Evolutionary conservation across 352 stramenopile genomes (phyloP).

Genomic region (Phytophthora tubulina): DNA sequence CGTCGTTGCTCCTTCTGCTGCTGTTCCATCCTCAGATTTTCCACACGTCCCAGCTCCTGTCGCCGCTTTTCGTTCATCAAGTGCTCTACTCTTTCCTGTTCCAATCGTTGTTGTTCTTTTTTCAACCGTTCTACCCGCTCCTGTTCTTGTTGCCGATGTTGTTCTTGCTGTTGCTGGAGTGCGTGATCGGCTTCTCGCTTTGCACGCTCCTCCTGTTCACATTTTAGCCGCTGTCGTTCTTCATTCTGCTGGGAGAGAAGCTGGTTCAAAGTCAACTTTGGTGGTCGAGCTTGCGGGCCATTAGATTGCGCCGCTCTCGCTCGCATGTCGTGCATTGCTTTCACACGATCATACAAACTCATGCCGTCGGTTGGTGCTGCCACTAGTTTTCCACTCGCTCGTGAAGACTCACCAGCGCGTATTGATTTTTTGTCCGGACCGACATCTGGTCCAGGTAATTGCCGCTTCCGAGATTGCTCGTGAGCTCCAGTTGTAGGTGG

Average conservation of each 20-base stretch:
- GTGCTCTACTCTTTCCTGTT: conserved; percentile 8
- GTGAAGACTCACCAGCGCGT: conserved; percentile 6
- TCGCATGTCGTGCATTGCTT: conserved; percentile 54
- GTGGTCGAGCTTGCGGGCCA: conserved; percentile 13
- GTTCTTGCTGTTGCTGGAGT: conserved; percentile 18
- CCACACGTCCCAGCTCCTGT: conserved; percentile 3
- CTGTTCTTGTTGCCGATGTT: conserved; percentile 24
- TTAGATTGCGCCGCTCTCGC: conserved; percentile 23
- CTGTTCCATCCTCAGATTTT: conserved; percentile 13
- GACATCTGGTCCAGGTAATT: conserved; percentile 33
- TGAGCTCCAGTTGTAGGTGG: conserved; percentile 6
- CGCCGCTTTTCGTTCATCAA: conserved; percentile 11
- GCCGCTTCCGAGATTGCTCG: conserved; percentile 42
- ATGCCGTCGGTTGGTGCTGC: conserved; percentile 33
- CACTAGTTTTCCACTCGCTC: conserved; percentile 5
- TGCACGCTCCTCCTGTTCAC: conserved; percentile 9
- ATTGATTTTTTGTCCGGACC: conserved; percentile 28
- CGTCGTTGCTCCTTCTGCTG: conserved; percentile 13
- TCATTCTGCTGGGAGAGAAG: conserved; percentile 26
- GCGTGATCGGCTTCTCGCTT: conserved; percentile 15
- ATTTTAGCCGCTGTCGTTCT: not conserved
- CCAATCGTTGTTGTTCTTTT: conserved; percentile 25
- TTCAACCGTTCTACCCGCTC: conserved; percentile 14
- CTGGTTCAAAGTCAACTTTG: conserved; percentile 28
- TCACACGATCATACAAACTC: conserved; percentile 59